Evolutionary conservation across 805 yeast genomes (phyloP).

Genomic region (Clavispora fructus): DNA sequence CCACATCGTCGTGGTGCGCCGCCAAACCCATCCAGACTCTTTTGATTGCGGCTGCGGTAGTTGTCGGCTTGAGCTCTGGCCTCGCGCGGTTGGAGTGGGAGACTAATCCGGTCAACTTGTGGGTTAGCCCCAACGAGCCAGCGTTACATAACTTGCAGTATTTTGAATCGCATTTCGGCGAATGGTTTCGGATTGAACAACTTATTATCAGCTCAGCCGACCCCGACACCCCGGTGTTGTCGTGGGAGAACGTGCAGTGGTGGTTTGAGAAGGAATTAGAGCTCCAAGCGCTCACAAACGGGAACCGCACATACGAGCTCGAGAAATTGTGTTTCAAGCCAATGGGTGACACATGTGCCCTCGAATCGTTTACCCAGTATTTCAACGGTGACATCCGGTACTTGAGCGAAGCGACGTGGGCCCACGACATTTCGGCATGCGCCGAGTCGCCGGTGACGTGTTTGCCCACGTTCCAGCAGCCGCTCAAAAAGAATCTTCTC

Average conservation of each 20-base stretch:
- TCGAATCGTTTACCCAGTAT: conserved; percentile 87
- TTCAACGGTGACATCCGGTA: conserved; percentile 58
- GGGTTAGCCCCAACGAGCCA: conserved; percentile 81
- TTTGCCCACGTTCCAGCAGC: conserved; percentile 87
- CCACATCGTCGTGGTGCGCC: conserved; percentile 57
- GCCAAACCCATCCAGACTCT: conserved; percentile 43
- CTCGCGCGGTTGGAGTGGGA: conserved; percentile 54
- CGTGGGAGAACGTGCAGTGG: conserved; percentile 73
- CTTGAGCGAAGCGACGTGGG: conserved; percentile 55
- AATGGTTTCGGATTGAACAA: conserved; percentile 87
- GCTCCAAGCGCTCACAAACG: conserved; percentile 24
- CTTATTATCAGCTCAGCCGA: conserved; percentile 56
- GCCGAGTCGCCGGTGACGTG: conserved; percentile 82
- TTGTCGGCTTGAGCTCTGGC: conserved; percentile 48
- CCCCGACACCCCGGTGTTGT: conserved; percentile 54
- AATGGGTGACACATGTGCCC: conserved; percentile 67
- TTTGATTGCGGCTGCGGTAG: conserved; percentile 20
- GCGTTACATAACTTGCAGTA: conserved; percentile 62
- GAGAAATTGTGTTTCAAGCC: conserved; percentile 83
- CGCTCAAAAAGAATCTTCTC: conserved; percentile 64
- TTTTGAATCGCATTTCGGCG: conserved; percentile 82
- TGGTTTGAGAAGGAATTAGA: conserved; percentile 78
- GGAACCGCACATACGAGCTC: conserved; percentile 24
- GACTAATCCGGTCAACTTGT: conserved; percentile 72
- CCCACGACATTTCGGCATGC: conserved; percentile 49